These are phyloP conservation scores for Herpetomonas muscarum DNA, from an alignment of 208 protist species.

Conservation along the genomic window DNA sequence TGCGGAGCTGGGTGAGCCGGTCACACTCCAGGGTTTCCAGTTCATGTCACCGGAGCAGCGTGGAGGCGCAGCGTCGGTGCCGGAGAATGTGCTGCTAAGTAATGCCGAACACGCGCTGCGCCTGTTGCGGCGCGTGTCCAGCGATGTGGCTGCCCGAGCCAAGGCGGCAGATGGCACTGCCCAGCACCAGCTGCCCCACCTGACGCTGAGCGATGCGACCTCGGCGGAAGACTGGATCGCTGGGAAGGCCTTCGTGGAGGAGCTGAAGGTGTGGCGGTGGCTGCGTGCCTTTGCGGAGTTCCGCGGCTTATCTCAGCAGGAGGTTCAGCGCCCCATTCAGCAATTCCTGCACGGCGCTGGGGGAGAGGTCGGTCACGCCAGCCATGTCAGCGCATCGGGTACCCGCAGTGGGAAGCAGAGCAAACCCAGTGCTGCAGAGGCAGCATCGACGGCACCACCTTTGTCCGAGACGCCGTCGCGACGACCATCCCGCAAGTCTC, in stretches of 20 bases:
- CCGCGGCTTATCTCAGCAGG: slow-evolving; percentile 10
- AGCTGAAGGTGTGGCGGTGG: slow-evolving; percentile 87
- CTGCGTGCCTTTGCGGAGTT: slow-evolving; percentile 47
- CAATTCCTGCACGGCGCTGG: slow-evolving; percentile 13
- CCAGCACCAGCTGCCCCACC: neutral
- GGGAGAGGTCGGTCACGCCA: too few species aligned
- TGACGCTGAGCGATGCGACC: slow-evolving; percentile 16
- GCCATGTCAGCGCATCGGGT: too few species aligned
- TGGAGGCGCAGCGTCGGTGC: neutral
- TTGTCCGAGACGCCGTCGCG: too few species aligned
- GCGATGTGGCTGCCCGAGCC: too few species aligned
- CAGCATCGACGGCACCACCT: too few species aligned
- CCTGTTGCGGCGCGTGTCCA: too few species aligned
- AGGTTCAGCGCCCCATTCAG: slow-evolving; percentile 17
- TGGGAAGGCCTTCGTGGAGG: slow-evolving; percentile 78
- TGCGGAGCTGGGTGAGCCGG: too few species aligned
- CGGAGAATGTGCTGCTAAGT: neutral
- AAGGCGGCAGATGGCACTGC: slow-evolving; percentile 3
- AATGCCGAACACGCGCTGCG: neutral
- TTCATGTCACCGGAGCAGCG: slow-evolving; percentile 18
- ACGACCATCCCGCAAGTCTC: too few species aligned
- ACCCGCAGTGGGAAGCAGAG: too few species aligned
- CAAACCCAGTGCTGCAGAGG: too few species aligned
- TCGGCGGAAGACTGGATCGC: slow-evolving; percentile 58
- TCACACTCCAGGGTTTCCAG: slow-evolving; percentile 47